Evolutionary conservation across 495 filamentous ascomycete genomes (phyloP).

Genomic region (Amniculicola lignicola): DNA sequence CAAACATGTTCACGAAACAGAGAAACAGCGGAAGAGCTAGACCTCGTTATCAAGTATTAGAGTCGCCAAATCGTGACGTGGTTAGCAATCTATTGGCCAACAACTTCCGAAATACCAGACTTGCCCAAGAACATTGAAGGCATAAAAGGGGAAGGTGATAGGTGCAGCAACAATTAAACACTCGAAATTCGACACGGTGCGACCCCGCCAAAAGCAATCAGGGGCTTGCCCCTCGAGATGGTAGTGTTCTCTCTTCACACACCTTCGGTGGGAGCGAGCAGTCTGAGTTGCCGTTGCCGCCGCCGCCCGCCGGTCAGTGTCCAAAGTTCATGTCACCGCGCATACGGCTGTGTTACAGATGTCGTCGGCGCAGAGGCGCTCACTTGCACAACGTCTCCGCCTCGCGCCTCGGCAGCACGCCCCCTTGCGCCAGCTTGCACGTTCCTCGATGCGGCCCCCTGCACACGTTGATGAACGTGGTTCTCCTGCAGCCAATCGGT

Average conservation of each 20-base stretch:
- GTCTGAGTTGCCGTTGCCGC: background rate
- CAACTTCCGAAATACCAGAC: background rate
- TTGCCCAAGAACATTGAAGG: background rate
- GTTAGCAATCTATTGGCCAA: too few relatives aligned
- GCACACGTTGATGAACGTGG: too few relatives aligned
- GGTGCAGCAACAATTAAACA: constrained; percentile 2
- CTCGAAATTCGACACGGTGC: constrained; percentile 4
- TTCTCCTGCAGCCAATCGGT: constrained; percentile 1
- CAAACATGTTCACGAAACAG: too few relatives aligned
- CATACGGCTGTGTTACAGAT: background rate
- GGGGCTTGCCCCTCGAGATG: background rate
- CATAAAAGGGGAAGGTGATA: background rate
- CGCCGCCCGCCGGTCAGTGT: background rate
- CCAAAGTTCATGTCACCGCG: background rate
- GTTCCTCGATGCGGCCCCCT: background rate
- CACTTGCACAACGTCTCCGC: background rate
- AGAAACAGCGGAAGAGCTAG: too few relatives aligned
- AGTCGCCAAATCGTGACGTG: too few relatives aligned
- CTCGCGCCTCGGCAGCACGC: background rate
- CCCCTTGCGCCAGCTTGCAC: background rate
- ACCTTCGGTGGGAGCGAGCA: background rate
- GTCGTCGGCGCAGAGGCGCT: background rate
- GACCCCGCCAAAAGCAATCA: background rate
- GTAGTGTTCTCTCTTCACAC: background rate
- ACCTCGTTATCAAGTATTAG: too few relatives aligned